A percentile compares a stretch with the other conserved stretches of the same genome.
These are phyloP conservation scores for Alternaria conjuncta DNA, from an alignment of 2,329 filamentous ascomycete genomes.

Conservation along the genomic window DNA sequence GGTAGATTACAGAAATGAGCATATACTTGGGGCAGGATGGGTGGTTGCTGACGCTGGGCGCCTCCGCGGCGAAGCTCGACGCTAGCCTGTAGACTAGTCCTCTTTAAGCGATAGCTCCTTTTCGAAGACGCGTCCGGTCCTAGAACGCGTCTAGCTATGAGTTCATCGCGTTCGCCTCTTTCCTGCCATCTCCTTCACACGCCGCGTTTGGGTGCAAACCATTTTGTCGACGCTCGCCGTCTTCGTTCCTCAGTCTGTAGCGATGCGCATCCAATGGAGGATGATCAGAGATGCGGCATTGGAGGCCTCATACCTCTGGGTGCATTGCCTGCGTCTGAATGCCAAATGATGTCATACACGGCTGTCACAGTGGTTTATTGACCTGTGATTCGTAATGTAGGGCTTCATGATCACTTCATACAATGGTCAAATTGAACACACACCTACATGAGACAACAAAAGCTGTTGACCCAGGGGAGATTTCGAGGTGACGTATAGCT, in stretches of 20 bases:
- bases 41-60: background rate
- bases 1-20: background rate
- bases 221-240: rapidly evolving
- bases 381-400: no score
- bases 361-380: no score
- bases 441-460: no score
- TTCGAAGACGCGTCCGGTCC: background rate
- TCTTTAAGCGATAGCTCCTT: background rate
- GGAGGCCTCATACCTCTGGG: no score
- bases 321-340: no score
- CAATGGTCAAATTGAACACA: no score
- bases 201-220: background rate
- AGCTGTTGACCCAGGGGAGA: no score
- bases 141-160: background rate
- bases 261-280: background rate
- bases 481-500: no score
- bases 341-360: no score
- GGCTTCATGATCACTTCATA: no score
- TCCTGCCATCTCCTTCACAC: background rate
- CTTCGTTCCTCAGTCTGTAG: background rate
- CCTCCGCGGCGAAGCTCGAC: background rate
- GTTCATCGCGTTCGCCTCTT: background rate
- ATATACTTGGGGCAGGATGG: background rate
- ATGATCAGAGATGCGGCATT: background rate
- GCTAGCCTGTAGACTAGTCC: background rate